Base-by-base conservation (phyloP, 164 flowering plant genomes). In the Protea cynaroides region DNA sequence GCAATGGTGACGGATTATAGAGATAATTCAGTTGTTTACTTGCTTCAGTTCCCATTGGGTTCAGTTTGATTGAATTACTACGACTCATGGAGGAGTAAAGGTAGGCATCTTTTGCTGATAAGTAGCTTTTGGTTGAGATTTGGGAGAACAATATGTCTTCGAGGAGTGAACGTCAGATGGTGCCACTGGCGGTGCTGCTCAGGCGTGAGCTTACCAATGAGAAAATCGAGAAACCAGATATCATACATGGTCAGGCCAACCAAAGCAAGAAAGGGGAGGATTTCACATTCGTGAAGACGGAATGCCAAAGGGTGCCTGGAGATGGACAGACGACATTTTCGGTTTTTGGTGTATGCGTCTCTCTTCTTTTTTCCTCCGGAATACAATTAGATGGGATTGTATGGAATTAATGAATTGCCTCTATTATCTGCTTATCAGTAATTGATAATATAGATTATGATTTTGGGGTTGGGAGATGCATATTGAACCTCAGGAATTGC, bases 211-310 rank as follows among this genome's bases (percentile, higher is more conserved):
- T 82, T 71, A 80, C 89, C 0, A 79, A 66, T 55, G 98, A 90
- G 83, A 95, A 83, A 82, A 76, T 80, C 38, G 99, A 92, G 73
- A 88, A 72, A 55, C 98, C 98, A 1, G 97, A 92, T 43, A 72
- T 90, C 51, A 21, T 68, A 6, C 78, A 87, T 64, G 97, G 98
- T n/a, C 91, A 90, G 73, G 96, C 93, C 15, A 76, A 66, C 63
- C 97, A 92, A 70, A 87, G 90, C 81, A 95, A 95, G 87, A 95
- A 95, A 72, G 98, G 99, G 25, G 99, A 95, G 79, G 99, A 95
- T 56, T 92, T 79, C 43, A 90, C 95, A 0, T 67, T 95, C 44
- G 58, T 84, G 47, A 90, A 95, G 80, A 81, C 90, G 0, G 97
- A 87, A 66, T 88, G 98, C 62, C 83, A 95, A 64, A 76, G 96